phyloP scores from a whole-genome alignment of 805 yeast genomes.

The Diddensiella transvaalensis region DNA sequence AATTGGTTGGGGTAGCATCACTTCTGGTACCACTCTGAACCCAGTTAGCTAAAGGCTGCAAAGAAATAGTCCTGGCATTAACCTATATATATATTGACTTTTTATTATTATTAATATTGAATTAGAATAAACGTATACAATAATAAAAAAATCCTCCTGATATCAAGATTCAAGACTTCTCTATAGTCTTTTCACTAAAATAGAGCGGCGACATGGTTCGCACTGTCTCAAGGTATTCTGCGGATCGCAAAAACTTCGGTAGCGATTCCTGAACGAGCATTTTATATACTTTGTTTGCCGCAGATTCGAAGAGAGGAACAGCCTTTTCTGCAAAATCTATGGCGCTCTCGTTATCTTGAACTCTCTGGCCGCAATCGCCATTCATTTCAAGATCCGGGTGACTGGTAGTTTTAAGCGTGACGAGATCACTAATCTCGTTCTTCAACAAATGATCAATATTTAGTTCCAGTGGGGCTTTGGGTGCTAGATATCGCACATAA shows the following conservation, averaged over 20 bases:
- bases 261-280: slow-evolving; percentile 73
- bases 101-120: slow-evolving; percentile 1
- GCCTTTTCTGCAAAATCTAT: slow-evolving; percentile 3
- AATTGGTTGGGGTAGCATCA: slow-evolving; percentile 99
- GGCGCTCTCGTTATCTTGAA: neutral
- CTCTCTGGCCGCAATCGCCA: neutral
- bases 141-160: neutral
- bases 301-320: slow-evolving; percentile 35
- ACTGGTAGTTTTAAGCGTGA: neutral
- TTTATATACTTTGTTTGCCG: slow-evolving; percentile 47
- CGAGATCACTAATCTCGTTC: neutral
- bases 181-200: neutral
- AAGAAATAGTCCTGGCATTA: too few relatives aligned
- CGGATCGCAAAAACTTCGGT: slow-evolving; percentile 57
- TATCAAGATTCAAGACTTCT: neutral
- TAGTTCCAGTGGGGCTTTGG: slow-evolving; percentile 64
- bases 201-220: neutral
- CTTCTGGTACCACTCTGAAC: slow-evolving; percentile 59
- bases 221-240: slow-evolving; percentile 7
- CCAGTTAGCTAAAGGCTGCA: slow-evolving; percentile 19
- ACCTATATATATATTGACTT: too few relatives aligned
- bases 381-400: neutral
- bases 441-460: slow-evolving; percentile 57
- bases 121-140: neutral
- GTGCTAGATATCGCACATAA: slow-evolving; percentile 60